These are phyloP conservation scores for Saccharomyces uvarum DNA, from an alignment of 1,139 yeast genomes.

Conservation along the genomic window DNA sequence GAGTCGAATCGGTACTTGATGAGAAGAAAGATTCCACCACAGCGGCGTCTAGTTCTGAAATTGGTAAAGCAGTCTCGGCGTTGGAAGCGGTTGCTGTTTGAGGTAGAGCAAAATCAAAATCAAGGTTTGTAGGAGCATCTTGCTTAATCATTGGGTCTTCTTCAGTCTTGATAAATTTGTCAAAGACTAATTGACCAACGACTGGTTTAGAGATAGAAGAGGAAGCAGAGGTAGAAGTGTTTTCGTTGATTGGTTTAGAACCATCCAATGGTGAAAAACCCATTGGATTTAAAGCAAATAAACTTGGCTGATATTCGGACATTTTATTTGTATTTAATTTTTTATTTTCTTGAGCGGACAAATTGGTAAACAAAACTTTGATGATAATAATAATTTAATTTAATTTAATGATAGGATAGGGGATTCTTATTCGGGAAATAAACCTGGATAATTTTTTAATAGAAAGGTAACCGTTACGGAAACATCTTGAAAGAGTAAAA, in stretches of 20 bases:
- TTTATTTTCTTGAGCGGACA: not conserved
- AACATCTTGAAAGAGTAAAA: constrained; percentile 8
- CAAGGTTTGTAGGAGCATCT: not conserved
- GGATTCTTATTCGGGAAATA: constrained; percentile 4
- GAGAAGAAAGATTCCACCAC: constrained; percentile 57
- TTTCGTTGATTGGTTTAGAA: constrained; percentile 4
- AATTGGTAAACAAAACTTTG: constrained; percentile 4
- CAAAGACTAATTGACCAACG: constrained; percentile 40
- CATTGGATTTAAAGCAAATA: constrained; percentile 3
- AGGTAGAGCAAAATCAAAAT: not conserved
- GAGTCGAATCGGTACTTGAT: constrained; percentile 44
- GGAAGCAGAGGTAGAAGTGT: constrained; percentile 1
- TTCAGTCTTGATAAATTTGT: constrained; percentile 31
- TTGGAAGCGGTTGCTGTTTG: constrained; percentile 2
- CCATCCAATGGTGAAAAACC: constrained; percentile 9
- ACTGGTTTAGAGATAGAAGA: constrained; percentile 22
- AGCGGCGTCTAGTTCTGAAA: constrained; percentile 45
- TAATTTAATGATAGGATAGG: constrained; percentile 1
- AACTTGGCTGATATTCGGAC: constrained; percentile 15
- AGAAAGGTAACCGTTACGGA: constrained; percentile 10
- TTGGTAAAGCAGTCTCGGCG: constrained; percentile 1
- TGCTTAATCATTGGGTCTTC: constrained; percentile 8
- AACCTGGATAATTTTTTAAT: constrained; percentile 9
- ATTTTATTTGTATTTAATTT: constrained; percentile 7
- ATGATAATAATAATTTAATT: constrained; percentile 2